Base-by-base conservation (phyloP, 164 flowering plant species). In the Houttuynia cordata region DNA sequence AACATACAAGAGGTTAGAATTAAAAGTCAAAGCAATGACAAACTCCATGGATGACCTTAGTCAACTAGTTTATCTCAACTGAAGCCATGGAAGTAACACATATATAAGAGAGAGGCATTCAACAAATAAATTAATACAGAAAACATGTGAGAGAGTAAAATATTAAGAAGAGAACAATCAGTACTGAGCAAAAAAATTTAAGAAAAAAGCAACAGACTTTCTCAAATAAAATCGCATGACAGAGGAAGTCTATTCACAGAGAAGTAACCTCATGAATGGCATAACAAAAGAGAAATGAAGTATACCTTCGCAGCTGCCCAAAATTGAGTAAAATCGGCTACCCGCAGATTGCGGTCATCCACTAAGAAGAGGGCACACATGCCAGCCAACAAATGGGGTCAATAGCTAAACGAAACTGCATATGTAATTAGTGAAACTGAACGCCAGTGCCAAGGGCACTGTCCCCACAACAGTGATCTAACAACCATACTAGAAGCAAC, bases 311-410 rank as follows among this genome's bases (percentile, higher is more conserved):
- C 99, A 79, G 70, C 77, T 90, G 99, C 99, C 99, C 97, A 93
- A 93, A 87, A 93, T 73, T 90, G 99, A 93, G 96, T 88, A 93
- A 93, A 93, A 83, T 93, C 97, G 80, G 96, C 99, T 82, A 90
- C 97, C 99, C 95, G 97, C 97, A 93, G 97, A 90, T 93, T 93
- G 97, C 99, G 97, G 99, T 93, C 99, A 93, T 93, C 99, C 99
- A 93, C 99, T 89, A 93, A 86, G 85, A 80, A 76, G 83, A 86
- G 75, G 57, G 86, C 86, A 93, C 83, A 92, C 78, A 87, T 83
- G 80, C 87, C 93, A 89, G 81, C 91, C 57, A 83, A 88, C 75
- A 89, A 93, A 85, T 74, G 76, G 82, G 82, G 86, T 93, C 89
- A 93, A 88, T 86, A 74, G 66, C 75, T 84, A 77, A 83, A 84